These are phyloP conservation scores for Zhuliangozyma blackwelliae DNA, from an alignment of 1,139 yeast genomes.

Conservation along the genomic window DNA sequence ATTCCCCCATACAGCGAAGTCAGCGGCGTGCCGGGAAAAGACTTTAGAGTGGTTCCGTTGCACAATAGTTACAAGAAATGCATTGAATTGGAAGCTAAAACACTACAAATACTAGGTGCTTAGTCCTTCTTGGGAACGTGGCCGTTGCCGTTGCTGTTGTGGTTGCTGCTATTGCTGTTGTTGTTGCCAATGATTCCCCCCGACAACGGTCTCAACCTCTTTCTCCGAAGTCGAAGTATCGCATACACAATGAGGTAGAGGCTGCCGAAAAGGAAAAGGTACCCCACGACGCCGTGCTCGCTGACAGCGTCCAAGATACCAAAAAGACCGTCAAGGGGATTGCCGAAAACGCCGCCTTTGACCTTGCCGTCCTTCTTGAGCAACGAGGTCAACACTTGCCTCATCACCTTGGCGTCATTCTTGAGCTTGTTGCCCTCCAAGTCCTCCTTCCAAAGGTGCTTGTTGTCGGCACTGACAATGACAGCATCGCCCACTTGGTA, in stretches of 20 bases:
- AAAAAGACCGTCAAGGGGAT: constrained; percentile 10
- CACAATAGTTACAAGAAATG: constrained; percentile 37
- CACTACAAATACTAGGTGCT: constrained; percentile 19
- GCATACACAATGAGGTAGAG: constrained; percentile 7
- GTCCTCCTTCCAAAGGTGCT: constrained; percentile 31
- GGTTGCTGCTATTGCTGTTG: no score
- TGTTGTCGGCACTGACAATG: constrained; percentile 28
- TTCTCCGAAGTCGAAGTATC: constrained; percentile 3
- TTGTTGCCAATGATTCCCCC: constrained; percentile 18
- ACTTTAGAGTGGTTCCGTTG: constrained; percentile 27
- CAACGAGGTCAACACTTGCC: constrained; percentile 26
- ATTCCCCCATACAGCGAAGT: constrained; percentile 62
- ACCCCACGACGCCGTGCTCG: constrained; percentile 42
- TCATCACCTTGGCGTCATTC: constrained; percentile 27
- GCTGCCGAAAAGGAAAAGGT: constrained; percentile 21
- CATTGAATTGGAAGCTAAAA: constrained; percentile 40
- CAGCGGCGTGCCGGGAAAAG: constrained; percentile 31
- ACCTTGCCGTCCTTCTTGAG: constrained; percentile 24
- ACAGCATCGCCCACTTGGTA: constrained; percentile 44
- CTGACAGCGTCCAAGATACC: constrained; percentile 44
- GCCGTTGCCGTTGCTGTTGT: no score
- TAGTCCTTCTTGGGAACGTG: constrained; percentile 18
- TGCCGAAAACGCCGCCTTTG: constrained; percentile 8
- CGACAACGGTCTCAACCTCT: constrained; percentile 7
- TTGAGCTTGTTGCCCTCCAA: constrained; percentile 24